Evolutionary conservation across 2,329 filamentous ascomycete species (phyloP).

Genomic region (Pestalotiopsis sp.): DNA sequence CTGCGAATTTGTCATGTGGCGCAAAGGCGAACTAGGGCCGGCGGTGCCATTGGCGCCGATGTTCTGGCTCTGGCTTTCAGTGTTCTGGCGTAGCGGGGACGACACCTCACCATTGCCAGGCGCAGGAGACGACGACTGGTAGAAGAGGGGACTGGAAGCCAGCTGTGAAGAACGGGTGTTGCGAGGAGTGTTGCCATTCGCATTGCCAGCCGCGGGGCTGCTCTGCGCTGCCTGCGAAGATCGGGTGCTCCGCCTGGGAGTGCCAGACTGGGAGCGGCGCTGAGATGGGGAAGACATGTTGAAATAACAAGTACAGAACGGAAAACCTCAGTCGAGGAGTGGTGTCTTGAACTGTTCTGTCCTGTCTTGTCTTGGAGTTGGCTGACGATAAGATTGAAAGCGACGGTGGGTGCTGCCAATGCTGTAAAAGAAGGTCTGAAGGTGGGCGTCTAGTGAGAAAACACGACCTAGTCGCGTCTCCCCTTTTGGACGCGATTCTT

Average conservation of each 20-base stretch:
- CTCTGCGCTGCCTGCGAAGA: conserved; percentile 55
- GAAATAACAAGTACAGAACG: conserved; percentile 18
- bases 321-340: background rate
- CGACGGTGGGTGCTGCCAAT: conserved; percentile 8
- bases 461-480: conserved; percentile 24
- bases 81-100: conserved; percentile 58
- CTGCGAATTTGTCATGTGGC: conserved; percentile 60
- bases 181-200: conserved; percentile 43
- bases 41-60: conserved; percentile 36
- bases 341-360: background rate
- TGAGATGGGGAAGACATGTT: conserved; percentile 64
- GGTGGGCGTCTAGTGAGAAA: conserved; percentile 14
- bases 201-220: conserved; percentile 39
- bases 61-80: conserved; percentile 57
- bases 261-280: conserved; percentile 55
- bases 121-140: conserved; percentile 51
- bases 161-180: conserved; percentile 48
- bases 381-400: background rate
- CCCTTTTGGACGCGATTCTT: conserved; percentile 23
- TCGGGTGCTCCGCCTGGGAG: conserved; percentile 52
- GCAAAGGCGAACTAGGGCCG: conserved; percentile 58
- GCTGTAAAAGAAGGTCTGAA: background rate
- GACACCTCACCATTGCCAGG: conserved; percentile 40
- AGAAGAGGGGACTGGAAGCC: conserved; percentile 81
- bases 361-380: background rate